Evolutionary conservation across 2,329 filamentous ascomycete species (phyloP), one percentile per base, ranked within the genome.

Genomic region (Penicillium sp.): DNA sequence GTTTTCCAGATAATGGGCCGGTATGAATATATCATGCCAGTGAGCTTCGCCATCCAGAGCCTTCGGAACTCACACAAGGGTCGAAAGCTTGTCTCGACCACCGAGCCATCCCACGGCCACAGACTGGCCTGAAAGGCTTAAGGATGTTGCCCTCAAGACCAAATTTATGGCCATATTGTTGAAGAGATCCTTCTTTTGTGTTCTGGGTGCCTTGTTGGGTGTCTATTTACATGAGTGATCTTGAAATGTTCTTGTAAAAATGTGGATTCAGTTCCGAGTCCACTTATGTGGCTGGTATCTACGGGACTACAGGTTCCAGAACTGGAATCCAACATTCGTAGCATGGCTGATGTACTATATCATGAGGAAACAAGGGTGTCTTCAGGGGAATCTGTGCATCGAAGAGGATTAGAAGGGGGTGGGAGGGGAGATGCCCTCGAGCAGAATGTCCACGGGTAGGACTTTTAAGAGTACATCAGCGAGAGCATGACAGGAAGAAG

Each of bases 351-450:
- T 66, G 60, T 66, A 63, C 64, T 66, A 61, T 62, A 63, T 64
- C 63, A 61, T 60, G 60, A 47, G 55, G 51, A 31, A 53, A 47
- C 23, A 51, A 42, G 19, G 52, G 51, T 52, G 58, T 66, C 62
- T 63, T 65, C 58, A 52, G 67, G 66, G 67, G 65, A 66, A 70
- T 68, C 68, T 70, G 68, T 68, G 67, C 68, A 67, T 42, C 53
- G 59, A 63, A 56, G 56, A 51, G 57, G 58, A 66, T 67, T 65
- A 64, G 51, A 33, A 53, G 54, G 36, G 43, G 51, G 50, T 35
- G 38, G 41, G 31, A 27, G 53, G 49, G 53, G 52, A 49, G 3
- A 29, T 47, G 45, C 50, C 47, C 53, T 56, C 53, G 52, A 41
- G 47, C 49, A 36, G 31, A 43, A 49, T 56, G 57, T 56, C 53